Evolutionary conservation across 768 basidiomycete genomes (phyloP), one percentile per base, ranked within the genome.

Genomic region (Rubroboletus satanas): DNA sequence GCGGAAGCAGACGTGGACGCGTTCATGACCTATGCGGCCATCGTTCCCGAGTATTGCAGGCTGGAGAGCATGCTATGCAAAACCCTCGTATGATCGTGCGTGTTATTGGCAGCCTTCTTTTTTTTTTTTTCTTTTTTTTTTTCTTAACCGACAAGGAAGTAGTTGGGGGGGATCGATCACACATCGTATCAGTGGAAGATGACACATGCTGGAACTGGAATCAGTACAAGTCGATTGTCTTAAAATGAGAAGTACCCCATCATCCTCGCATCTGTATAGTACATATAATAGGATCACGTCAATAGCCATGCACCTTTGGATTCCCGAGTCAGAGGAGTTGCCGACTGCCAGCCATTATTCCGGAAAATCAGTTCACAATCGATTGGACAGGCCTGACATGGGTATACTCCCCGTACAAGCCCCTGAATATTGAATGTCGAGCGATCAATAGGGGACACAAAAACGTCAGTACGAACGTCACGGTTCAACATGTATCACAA

Each of bases 1-100:
- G 90, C 91, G 0, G 89, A 91, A 55, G 83, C 90, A 14, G 91
- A 93, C 66, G 73, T 83, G 50, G 91, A 93, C 69, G 85, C 90
- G 52, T 91, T 91, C 71, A 81, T 90, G 83, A 82, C 86, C 0
- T 93, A 93, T 66, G 89, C 90, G 18, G 83, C 88, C 35, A 87
- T 92, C 66, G 86, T 93, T 17, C 87, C 89, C 28, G 91, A 93
- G 72, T 93, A 84, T 68, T 83, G 81, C 73, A 76, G 91, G 39
- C 71, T 93, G 60, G 91, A 93, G 72, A 79, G 82, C 11, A 85
- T 93, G 81, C 70, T 92, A 48, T 79, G 85, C 60, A 91, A 90
- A 63, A 73, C 73, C 8, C 72, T 82, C 53, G 80, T 81, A 11
- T 80, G 56, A 67, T 39, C 42, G 32, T 47, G 26, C 32, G 14